Conservation (phyloP, 192 early-diverging fungal species). For the Lobosporangium transversale region DNA sequence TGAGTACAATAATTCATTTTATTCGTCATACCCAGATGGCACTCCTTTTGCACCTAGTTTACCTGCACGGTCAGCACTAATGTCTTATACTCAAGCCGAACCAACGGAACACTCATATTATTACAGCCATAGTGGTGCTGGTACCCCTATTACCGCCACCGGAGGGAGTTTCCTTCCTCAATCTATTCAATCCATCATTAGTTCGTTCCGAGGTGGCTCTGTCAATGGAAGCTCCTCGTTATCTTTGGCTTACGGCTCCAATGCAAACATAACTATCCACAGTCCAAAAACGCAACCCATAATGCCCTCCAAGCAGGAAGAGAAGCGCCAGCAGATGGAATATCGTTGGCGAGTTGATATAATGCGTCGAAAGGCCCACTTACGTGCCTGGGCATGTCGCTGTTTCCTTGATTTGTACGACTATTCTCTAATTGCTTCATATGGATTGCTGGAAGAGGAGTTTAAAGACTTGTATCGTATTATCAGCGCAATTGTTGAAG, state of each 20-base stretch:
- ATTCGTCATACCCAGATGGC: conserved; percentile 27
- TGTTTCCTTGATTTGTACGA: conserved; percentile 31
- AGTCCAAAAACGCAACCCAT: not conserved
- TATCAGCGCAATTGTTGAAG: conserved; percentile 17
- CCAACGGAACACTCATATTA: not conserved
- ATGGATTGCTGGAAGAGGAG: conserved; percentile 14
- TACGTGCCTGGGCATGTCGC: conserved; percentile 34
- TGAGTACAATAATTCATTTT: conserved; percentile 3
- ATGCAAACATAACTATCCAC: not conserved
- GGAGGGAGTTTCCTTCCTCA: conserved; percentile 10
- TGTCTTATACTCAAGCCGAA: conserved; percentile 19
- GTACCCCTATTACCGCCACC: not conserved
- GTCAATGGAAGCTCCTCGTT: not conserved
- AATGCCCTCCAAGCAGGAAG: conserved; percentile 23
- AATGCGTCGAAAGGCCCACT: conserved; percentile 23
- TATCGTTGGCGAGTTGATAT: conserved; percentile 37
- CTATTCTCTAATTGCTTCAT: conserved; percentile 11
- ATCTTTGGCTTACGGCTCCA: not conserved
- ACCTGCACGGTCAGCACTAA: not conserved
- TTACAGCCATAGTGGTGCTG: not conserved
- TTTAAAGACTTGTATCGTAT: conserved; percentile 38
- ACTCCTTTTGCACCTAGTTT: conserved; percentile 8
- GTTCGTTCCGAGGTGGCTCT: conserved; percentile 6
- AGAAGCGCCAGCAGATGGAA: conserved; percentile 21
- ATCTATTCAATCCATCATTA: conserved; percentile 20